Conservation (phyloP, 1,284 basidiomycete species). For the Marasmius fiardii region DNA sequence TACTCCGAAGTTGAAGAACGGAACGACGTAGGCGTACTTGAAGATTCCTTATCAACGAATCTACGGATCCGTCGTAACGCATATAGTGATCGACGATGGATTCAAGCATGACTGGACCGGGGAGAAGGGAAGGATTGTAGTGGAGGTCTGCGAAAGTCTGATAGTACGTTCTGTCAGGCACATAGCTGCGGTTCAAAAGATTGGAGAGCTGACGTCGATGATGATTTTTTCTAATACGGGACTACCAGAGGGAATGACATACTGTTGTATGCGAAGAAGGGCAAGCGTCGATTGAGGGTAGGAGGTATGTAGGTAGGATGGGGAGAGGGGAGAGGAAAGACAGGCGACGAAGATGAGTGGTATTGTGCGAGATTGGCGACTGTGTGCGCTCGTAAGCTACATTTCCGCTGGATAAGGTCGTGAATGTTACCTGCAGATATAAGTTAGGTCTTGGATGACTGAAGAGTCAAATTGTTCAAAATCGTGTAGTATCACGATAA, state of each 20-base stretch:
- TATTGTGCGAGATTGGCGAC: constrained; percentile 39
- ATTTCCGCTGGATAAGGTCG: neutral
- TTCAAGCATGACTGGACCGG: constrained; percentile 54
- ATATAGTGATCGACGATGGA: constrained; percentile 53
- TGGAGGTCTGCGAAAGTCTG: constrained; percentile 64
- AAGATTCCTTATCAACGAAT: constrained; percentile 51
- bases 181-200: neutral
- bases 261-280: constrained; percentile 49
- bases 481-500: constrained; percentile 60
- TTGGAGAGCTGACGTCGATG: constrained; percentile 34
- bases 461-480: constrained; percentile 64
- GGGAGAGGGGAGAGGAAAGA: constrained; percentile 51
- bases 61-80: constrained; percentile 52
- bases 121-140: constrained; percentile 57
- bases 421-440: constrained; percentile 57
- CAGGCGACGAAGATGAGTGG: constrained; percentile 62
- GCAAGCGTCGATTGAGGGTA: constrained; percentile 58
- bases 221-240: constrained; percentile 49
- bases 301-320: constrained; percentile 53
- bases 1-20: neutral
- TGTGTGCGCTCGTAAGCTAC: constrained; percentile 25
- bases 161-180: neutral
- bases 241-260: constrained; percentile 44
- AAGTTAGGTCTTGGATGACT: constrained; percentile 62
- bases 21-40: constrained; percentile 41